Conservation (phyloP, 2,329 filamentous ascomycete species). For the Uncinocarpus reesii region DNA sequence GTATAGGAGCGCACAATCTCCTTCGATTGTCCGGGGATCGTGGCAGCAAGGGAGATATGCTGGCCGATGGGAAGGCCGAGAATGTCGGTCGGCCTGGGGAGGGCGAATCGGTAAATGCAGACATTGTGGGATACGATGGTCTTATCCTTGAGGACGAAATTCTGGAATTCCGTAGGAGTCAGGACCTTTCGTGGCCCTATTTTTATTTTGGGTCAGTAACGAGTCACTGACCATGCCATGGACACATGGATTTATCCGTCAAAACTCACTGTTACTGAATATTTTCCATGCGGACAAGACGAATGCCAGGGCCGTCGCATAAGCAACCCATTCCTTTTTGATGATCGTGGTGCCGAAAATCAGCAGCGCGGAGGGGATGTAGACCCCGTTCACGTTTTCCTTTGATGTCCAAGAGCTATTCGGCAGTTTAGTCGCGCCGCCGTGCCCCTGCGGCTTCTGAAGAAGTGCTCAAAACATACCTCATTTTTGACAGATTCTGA, state of each 20-base stretch:
- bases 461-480: background rate
- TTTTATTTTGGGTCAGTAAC: no score
- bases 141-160: constrained; percentile 90
- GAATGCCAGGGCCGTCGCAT: constrained; percentile 57
- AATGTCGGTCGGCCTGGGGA: constrained; percentile 66
- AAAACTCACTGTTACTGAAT: constrained; percentile 55
- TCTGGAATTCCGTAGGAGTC: constrained; percentile 77
- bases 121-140: constrained; percentile 96
- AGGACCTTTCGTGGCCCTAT: constrained; percentile 70
- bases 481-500: background rate
- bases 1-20: constrained; percentile 88
- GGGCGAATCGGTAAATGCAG: constrained; percentile 91
- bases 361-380: constrained; percentile 70
- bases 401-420: constrained; percentile 22
- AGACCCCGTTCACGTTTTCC: constrained; percentile 65
- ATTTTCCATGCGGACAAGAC: constrained; percentile 62
- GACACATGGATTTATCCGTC: no score
- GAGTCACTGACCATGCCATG: no score
- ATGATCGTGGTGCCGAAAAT: constrained; percentile 65
- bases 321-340: constrained; percentile 66
- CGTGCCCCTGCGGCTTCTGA: background rate
- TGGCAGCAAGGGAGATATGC: constrained; percentile 91
- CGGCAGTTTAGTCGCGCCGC: constrained; percentile 5
- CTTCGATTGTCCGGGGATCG: constrained; percentile 63
- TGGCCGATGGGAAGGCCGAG: constrained; percentile 96